Percentiles rank a stretch among this genome's conserved stretches.
These are phyloP conservation scores for Zopfochytrium polystomum DNA, from an alignment of 371 early-diverging fungal species.

Conservation along the genomic window DNA sequence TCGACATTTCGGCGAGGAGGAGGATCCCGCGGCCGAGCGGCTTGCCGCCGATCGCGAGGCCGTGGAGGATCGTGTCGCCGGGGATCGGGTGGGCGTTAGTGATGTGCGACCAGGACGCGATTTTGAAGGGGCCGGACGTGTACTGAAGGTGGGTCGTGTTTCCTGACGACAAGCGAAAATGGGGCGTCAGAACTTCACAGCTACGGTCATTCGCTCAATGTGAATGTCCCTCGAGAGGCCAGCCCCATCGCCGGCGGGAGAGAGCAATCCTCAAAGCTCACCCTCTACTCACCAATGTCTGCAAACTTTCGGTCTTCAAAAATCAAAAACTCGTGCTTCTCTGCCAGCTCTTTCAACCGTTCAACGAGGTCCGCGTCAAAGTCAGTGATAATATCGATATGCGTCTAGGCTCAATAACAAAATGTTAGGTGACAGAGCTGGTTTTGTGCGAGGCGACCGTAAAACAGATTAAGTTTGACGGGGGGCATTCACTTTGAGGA, in stretches of 20 bases:
- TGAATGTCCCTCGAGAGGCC: too few species aligned
- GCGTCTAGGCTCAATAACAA: too few species aligned
- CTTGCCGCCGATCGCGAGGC: constrained; percentile 79
- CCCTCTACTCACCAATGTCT: too few species aligned
- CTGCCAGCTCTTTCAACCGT: constrained; percentile 67
- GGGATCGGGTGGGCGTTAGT: constrained; percentile 92
- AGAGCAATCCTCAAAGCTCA: too few species aligned
- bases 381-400: constrained; percentile 90
- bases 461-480: too few species aligned
- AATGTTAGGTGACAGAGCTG: too few species aligned
- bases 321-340: constrained; percentile 88
- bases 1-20: constrained; percentile 95
- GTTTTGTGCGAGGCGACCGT: too few species aligned
- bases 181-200: background rate
- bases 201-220: background rate
- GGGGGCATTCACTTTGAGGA: constrained; percentile 70
- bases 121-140: constrained; percentile 82
- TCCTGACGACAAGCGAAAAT: constrained; percentile 53
- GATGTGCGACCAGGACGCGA: constrained; percentile 92
- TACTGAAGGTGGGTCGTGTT: constrained; percentile 96
- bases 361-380: constrained; percentile 80
- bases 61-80: constrained; percentile 92
- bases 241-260: too few species aligned
- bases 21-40: constrained; percentile 79
- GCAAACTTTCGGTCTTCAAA: constrained; percentile 98